phyloP scores from a whole-genome alignment of 805 yeast genomes.

The Kodamaea restingae region DNA sequence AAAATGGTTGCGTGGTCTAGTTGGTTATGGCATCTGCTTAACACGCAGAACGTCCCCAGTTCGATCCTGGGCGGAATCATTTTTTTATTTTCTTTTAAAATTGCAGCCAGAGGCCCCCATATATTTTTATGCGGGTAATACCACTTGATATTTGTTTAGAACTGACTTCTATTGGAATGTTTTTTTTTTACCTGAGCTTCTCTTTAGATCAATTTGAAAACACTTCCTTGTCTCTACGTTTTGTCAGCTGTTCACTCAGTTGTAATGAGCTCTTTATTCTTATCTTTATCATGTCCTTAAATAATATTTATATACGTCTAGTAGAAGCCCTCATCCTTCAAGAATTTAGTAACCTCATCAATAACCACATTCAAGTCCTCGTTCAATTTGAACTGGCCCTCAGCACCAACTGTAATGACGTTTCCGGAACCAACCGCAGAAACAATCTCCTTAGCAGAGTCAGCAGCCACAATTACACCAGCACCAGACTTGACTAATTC shows the following conservation, averaged over 20 bases:
- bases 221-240: too few species aligned
- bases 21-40: constrained; percentile 99
- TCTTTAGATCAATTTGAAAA: too few species aligned
- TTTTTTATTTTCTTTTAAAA: constrained; percentile 5
- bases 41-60: constrained; percentile 99
- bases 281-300: too few species aligned
- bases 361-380: constrained; percentile 45
- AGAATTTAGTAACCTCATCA: constrained; percentile 64
- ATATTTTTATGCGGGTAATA: too few species aligned
- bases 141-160: too few species aligned
- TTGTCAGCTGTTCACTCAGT: too few species aligned
- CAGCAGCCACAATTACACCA: constrained; percentile 65
- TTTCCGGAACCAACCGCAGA: constrained; percentile 54
- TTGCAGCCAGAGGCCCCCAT: too few species aligned
- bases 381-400: constrained; percentile 14
- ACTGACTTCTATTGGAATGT: too few species aligned
- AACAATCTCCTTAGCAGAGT: constrained; percentile 51
- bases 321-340: constrained; percentile 84
- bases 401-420: constrained; percentile 40
- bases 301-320: too few species aligned
- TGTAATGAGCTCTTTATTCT: too few species aligned
- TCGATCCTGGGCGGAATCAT: constrained; percentile 99
- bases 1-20: constrained; percentile 99
- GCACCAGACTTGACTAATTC: constrained; percentile 87
- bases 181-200: too few species aligned